A percentile compares a stretch with the other conserved stretches of the same genome.
phyloP scores from a whole-genome alignment of 202 grass and related monocot genomes.

The Digitaria exilis region DNA sequence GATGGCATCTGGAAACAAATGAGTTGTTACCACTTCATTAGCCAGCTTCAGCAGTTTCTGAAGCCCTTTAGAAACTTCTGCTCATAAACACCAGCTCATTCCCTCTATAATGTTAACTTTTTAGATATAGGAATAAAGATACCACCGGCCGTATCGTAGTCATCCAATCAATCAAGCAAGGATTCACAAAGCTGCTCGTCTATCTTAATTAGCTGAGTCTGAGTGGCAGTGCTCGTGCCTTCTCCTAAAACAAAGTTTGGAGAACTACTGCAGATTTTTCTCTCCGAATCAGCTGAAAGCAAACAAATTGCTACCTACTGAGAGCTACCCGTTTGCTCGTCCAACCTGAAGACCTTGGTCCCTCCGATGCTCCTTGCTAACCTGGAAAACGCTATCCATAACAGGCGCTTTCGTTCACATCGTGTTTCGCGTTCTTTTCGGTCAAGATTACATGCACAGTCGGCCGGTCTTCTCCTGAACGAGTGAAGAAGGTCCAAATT shows the following conservation, averaged over 20 bases:
- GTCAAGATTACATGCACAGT: not conserved
- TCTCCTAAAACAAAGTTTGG: not conserved
- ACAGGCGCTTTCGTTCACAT: too few species aligned
- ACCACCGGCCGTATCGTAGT: too few species aligned
- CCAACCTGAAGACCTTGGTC: not conserved
- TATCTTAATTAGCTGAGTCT: not conserved
- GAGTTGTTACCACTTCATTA: not conserved
- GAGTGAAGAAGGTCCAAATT: not conserved
- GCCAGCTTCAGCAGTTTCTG: not conserved
- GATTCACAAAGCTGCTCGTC: not conserved
- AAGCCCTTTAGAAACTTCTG: not conserved
- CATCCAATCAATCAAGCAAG: too few species aligned
- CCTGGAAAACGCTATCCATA: not conserved
- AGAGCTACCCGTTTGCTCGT: not conserved
- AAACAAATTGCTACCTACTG: not conserved
- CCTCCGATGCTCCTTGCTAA: not conserved
- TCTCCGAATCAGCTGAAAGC: not conserved
- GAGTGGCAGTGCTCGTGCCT: not conserved
- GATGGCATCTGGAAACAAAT: too few species aligned
- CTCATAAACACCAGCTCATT: not conserved
- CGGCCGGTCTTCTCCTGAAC: not conserved
- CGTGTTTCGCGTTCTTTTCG: not conserved
- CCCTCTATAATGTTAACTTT: not conserved
- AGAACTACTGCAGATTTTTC: not conserved
- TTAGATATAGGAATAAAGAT: not conserved